phyloP scores from a whole-genome alignment of 2,329 filamentous ascomycete species.

The Mycosphaerella sp. region DNA sequence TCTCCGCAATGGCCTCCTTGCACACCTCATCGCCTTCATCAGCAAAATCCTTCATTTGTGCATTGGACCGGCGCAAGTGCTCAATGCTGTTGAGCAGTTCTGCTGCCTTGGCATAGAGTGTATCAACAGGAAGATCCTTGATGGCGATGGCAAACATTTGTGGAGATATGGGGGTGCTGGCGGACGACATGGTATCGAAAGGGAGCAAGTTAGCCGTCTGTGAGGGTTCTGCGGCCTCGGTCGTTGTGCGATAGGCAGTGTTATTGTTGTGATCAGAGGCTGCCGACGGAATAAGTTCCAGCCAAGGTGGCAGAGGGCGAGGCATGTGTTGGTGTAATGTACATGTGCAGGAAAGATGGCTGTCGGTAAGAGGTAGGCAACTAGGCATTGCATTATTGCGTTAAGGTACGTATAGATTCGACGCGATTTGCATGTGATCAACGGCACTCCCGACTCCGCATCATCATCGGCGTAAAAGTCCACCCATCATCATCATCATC shows the following conservation, averaged over 20 bases:
- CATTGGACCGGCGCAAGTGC: conserved; percentile 68
- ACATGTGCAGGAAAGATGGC: not conserved
- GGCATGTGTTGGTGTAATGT: conserved; percentile 7
- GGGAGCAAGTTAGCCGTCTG: conserved; percentile 14
- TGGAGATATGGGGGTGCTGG: conserved; percentile 26
- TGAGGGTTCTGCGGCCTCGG: conserved; percentile 7
- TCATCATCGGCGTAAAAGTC: no score
- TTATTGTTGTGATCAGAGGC: not conserved
- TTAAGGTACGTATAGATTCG: not conserved
- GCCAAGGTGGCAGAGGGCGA: conserved; percentile 13
- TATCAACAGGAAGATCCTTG: conserved; percentile 57
- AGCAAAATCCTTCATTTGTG: conserved; percentile 63
- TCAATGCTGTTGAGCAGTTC: conserved; percentile 69
- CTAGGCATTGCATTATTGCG: not conserved
- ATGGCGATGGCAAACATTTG: conserved; percentile 49
- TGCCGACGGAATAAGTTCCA: conserved; percentile 12
- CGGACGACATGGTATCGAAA: conserved; percentile 16
- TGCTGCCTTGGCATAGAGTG: conserved; percentile 66
- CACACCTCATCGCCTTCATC: conserved; percentile 60
- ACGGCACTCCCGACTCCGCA: not conserved
- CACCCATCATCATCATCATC: no score
- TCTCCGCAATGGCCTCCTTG: conserved; percentile 66
- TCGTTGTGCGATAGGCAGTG: conserved; percentile 1
- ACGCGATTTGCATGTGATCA: not conserved
- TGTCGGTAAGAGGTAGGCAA: not conserved